Base-by-base conservation (phyloP, 345 rosid species). In the Arabis hirsuta region DNA sequence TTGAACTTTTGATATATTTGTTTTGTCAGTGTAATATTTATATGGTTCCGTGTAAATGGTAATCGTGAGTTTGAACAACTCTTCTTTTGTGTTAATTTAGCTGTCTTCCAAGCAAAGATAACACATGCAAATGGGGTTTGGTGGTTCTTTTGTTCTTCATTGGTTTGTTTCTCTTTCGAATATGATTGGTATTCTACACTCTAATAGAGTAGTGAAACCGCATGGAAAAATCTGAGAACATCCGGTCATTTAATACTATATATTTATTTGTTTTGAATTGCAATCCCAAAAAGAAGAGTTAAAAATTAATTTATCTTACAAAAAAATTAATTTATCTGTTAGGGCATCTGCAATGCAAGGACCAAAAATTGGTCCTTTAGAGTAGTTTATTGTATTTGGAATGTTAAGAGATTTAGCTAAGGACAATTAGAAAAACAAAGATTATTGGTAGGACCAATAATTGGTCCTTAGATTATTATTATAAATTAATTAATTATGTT, bases 21-120 rank as follows among this genome's bases (percentile, higher is more conserved):
- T 51, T 65, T 22, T 24, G 59, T 36, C 10, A 29, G 14, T 61
- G 53, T 19, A 13, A 16, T n/a, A 3, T 31, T 67, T 32, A n/a
- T 3, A 62, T 52, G 72, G 12, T 56, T 56, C 24, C 53, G 55
- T 66, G 72, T 41, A 19, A 46, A 6, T 16, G 11, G 31, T 32
- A 73, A 66, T 2, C 6, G 38, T 48, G 59, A 56, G 72, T 65
- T 73, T 27, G 59, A 65, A 55, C 32, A 62, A 46, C 58, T 9
- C 42, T 26, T 16, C 10, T 22, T 47, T 59, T 42, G 55, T 66
- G 44, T 65, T 14, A 58, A n/a, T 58, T 43, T 13, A 67, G 79
- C 64, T 69, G 65, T 75, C 79, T 75, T 75, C 56, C 58, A 75
- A 75, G 79, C 79, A 69, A 69, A 69, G 79, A 44, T 26, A 68